Evolutionary conservation across 176 grass and related monocot genomes (phyloP).

Genomic region (Triticum dicoccoides): DNA sequence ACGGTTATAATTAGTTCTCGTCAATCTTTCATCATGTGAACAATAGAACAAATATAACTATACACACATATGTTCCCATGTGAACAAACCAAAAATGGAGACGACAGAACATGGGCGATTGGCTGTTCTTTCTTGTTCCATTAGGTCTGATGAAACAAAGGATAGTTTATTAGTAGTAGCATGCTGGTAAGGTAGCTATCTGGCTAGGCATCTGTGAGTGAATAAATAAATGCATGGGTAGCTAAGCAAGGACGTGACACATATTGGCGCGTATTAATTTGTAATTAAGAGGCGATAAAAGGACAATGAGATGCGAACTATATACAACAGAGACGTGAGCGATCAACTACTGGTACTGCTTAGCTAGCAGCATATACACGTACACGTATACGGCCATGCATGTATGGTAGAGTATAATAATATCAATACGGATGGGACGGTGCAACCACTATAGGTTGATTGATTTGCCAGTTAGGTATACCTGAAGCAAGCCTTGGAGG

Average conservation of each 20-base stretch:
- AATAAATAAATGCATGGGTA: neutral
- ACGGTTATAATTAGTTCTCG: neutral
- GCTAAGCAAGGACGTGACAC: neutral
- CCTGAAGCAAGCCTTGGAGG: slow-evolving; percentile 7
- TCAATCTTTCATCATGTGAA: neutral
- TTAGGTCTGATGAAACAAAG: neutral
- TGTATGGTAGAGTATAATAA: too few relatives aligned
- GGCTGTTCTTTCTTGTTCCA: neutral
- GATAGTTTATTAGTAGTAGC: neutral
- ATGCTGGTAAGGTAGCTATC: neutral
- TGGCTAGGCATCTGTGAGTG: neutral
- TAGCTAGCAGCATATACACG: too few relatives aligned
- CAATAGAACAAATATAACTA: neutral
- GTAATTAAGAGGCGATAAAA: neutral
- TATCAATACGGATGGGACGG: slow-evolving; percentile 2
- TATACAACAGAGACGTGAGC: neutral
- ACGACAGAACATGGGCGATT: neutral
- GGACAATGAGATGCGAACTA: neutral
- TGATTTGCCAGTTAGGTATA: neutral
- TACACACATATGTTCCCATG: neutral
- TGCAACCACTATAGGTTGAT: neutral
- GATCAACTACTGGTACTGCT: neutral
- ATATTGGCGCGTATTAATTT: neutral
- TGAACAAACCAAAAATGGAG: neutral
- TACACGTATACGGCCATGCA: too few relatives aligned